These are phyloP conservation scores for Omphalotus guepiniiformis DNA, from an alignment of 768 basidiomycete species.

Conservation along the genomic window DNA sequence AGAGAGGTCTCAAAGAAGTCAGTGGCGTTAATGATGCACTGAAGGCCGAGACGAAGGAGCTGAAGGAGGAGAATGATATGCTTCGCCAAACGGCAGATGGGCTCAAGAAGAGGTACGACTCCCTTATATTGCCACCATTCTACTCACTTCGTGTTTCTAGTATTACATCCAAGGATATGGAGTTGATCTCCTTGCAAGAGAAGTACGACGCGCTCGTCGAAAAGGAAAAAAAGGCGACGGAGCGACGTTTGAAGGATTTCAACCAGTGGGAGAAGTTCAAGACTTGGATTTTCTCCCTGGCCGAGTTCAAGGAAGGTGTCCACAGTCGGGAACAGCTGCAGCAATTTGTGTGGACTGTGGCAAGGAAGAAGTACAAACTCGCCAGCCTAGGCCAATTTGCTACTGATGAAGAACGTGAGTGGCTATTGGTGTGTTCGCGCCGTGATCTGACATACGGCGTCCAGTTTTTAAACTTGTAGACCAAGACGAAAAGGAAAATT, in stretches of 20 bases:
- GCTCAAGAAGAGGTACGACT: not conserved
- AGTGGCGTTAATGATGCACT: slow-evolving; percentile 20
- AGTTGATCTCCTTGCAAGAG: not conserved
- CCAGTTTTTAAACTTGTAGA: slow-evolving; percentile 2
- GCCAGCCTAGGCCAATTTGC: not conserved
- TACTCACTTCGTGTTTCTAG: not conserved
- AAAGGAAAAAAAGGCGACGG: not conserved
- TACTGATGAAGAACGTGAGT: slow-evolving; percentile 1
- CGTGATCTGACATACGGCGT: not conserved
- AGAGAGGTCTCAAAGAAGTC: slow-evolving; percentile 20
- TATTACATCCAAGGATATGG: not conserved
- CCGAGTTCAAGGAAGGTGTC: not conserved
- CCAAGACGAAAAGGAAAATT: not conserved
- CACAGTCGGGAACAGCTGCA: not conserved
- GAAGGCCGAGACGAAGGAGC: slow-evolving; percentile 15
- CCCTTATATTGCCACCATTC: not conserved
- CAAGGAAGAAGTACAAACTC: slow-evolving; percentile 3
- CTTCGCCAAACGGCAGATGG: slow-evolving; percentile 8
- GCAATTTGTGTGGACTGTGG: not conserved
- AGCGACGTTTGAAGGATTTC: slow-evolving; percentile 6
- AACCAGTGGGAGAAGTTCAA: slow-evolving; percentile 7
- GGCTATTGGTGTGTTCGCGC: not conserved
- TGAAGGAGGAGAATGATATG: slow-evolving; percentile 23
- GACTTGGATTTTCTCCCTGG: slow-evolving; percentile 3
- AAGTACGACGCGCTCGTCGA: not conserved